Evolutionary conservation across 768 basidiomycete species (phyloP).

Genomic region (Mycena vulgaris): DNA sequence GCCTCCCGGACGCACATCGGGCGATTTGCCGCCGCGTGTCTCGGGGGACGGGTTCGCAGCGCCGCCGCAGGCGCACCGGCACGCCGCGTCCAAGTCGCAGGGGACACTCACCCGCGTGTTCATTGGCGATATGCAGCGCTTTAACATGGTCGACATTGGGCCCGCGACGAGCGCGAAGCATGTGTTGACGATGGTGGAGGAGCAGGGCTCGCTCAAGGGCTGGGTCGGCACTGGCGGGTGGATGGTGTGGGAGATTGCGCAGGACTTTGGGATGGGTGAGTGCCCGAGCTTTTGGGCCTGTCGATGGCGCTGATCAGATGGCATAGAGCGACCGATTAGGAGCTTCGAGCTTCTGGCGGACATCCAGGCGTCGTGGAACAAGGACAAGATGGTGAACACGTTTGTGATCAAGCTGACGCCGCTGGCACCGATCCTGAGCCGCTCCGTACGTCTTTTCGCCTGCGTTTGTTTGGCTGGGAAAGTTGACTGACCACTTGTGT

Average conservation of each 20-base stretch:
- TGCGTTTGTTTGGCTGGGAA: neutral
- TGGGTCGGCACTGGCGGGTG: conserved; percentile 76
- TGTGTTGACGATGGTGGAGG: conserved; percentile 75
- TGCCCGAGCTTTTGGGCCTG: conserved; percentile 3
- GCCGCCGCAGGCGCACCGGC: conserved; percentile 45
- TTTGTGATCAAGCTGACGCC: conserved; percentile 86
- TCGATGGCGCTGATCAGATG: conserved; percentile 29
- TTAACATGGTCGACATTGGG: conserved; percentile 80
- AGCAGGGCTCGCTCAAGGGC: conserved; percentile 76
- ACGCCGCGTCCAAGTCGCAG: conserved; percentile 41
- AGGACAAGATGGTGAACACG: conserved; percentile 83
- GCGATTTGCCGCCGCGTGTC: conserved; percentile 5
- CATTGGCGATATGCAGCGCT: conserved; percentile 82
- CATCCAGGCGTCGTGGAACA: conserved; percentile 91
- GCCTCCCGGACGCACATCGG: conserved; percentile 24
- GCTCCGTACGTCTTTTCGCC: conserved; percentile 62
- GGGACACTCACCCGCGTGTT: conserved; percentile 81
- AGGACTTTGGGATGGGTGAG: conserved; percentile 93
- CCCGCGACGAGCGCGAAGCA: conserved; percentile 80
- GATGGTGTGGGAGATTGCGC: conserved; percentile 93
- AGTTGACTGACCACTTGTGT: conserved; percentile 32
- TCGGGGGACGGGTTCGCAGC: conserved; percentile 7
- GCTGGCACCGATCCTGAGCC: conserved; percentile 71
- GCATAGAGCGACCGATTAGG: conserved; percentile 88
- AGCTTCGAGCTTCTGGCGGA: conserved; percentile 88